Conservation (phyloP, 768 basidiomycete genomes). For the Serendipita indica region DNA sequence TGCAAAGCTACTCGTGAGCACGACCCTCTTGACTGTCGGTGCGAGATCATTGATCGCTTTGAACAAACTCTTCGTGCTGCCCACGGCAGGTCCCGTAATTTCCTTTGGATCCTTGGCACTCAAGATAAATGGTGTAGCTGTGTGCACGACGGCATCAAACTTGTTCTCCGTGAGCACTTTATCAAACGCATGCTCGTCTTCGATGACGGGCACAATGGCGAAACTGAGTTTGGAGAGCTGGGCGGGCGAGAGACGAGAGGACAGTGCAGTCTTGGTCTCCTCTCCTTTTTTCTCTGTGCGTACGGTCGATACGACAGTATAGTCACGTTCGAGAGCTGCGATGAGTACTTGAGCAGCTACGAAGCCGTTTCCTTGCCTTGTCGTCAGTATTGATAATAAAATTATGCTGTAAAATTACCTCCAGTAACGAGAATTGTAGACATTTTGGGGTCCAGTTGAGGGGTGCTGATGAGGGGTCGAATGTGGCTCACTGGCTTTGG, state of each 20-base stretch:
- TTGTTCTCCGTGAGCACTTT: not conserved
- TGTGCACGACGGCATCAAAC: not conserved
- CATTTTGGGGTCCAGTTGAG: too few species aligned
- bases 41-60: conserved; percentile 12
- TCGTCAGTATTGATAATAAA: not conserved
- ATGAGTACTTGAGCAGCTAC: conserved; percentile 4
- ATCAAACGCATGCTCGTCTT: not conserved
- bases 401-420: not conserved
- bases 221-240: not conserved
- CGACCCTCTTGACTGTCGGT: conserved; percentile 18
- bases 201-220: not conserved
- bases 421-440: conserved; percentile 1
- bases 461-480: too few species aligned
- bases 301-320: not conserved
- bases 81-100: conserved; percentile 14
- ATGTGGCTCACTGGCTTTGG: too few species aligned
- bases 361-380: not conserved
- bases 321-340: not conserved
- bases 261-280: not conserved
- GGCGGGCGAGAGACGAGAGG: not conserved
- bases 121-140: not conserved
- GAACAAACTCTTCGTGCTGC: conserved; percentile 16
- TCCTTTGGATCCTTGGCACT: conserved; percentile 8
- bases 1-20: conserved; percentile 18
- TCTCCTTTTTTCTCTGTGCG: not conserved